A percentile compares a stretch with the other conserved stretches of the same genome.
Evolutionary conservation across 352 stramenopile species (phyloP).

Genomic region (Phytopythium cucurbitacearum): DNA sequence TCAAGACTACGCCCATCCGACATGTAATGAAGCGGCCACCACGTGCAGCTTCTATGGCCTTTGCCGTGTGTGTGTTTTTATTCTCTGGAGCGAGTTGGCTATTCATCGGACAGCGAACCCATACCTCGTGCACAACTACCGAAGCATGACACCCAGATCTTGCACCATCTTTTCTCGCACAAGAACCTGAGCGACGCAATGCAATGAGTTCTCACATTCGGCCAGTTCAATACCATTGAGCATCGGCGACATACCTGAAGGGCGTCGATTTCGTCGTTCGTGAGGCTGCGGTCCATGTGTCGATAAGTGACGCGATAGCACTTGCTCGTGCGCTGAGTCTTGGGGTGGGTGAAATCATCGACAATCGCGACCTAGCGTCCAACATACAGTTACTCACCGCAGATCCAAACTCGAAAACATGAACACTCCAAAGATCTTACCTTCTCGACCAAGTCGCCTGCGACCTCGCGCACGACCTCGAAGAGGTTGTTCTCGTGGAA

Average conservation of each 20-base stretch:
- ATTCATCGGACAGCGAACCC: background rate
- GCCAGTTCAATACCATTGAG: background rate
- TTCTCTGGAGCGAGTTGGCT: no score
- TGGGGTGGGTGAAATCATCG: slow-evolving; percentile 97
- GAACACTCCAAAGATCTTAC: slow-evolving; percentile 17
- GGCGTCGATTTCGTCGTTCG: slow-evolving; percentile 98
- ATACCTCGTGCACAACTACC: slow-evolving; percentile 42
- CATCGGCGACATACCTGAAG: slow-evolving; percentile 79
- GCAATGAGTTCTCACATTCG: background rate
- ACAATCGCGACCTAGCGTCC: slow-evolving; percentile 70
- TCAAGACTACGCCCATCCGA: no score
- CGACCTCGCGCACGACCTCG: slow-evolving; percentile 94
- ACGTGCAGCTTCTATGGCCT: no score
- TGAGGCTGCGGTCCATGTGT: slow-evolving; percentile 98
- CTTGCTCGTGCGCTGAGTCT: slow-evolving; percentile 93
- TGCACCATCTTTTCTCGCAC: slow-evolving; percentile 76
- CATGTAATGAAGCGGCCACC: no score
- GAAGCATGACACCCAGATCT: slow-evolving; percentile 88
- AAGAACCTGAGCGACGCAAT: slow-evolving; percentile 19
- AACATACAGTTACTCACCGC: slow-evolving; percentile 4
- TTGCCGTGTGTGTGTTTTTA: no score
- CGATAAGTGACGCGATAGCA: slow-evolving; percentile 99
- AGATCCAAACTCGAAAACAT: background rate
- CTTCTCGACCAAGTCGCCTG: slow-evolving; percentile 97
- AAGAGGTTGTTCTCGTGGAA: slow-evolving; percentile 98